These are phyloP conservation scores for Magnolia changhungtana DNA, from an alignment of 164 flowering plant genomes.

Conservation along the genomic window DNA sequence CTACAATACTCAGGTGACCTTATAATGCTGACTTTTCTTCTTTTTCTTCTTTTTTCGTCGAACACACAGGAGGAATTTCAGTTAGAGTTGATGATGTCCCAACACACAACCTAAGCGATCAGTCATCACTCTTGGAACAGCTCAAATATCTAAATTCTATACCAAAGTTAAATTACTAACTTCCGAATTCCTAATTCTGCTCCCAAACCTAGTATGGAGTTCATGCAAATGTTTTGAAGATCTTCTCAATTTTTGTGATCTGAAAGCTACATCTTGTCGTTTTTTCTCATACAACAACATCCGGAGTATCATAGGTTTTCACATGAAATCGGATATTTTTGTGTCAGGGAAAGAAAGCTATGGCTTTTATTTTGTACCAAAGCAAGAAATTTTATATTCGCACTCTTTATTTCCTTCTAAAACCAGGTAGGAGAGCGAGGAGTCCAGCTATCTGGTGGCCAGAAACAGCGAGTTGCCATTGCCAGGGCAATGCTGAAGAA, in stretches of 20 bases:
- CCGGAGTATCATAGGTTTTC: no score
- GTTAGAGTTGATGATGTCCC: background rate
- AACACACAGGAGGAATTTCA: background rate
- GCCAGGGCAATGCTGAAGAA: constrained; percentile 97
- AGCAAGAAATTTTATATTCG: no score
- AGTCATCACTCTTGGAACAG: no score
- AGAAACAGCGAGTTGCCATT: constrained; percentile 95
- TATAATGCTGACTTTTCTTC: background rate
- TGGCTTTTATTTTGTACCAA: background rate
- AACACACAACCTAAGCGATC: background rate
- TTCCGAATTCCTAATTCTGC: no score
- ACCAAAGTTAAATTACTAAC: no score
- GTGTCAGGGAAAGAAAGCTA: background rate
- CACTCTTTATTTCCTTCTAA: background rate
- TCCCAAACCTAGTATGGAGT: no score
- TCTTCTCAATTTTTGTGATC: no score
- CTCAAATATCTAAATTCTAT: no score
- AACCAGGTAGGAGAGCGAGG: constrained; percentile 95
- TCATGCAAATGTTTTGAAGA: no score
- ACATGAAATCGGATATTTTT: background rate
- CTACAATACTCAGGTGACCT: constrained; percentile 76
- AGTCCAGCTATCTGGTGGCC: constrained; percentile 95
- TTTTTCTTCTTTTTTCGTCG: background rate
- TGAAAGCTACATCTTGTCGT: no score
- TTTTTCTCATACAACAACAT: no score